Base-by-base conservation (phyloP, 2,329 filamentous ascomycete species). In the Aspergillus neoniger region DNA sequence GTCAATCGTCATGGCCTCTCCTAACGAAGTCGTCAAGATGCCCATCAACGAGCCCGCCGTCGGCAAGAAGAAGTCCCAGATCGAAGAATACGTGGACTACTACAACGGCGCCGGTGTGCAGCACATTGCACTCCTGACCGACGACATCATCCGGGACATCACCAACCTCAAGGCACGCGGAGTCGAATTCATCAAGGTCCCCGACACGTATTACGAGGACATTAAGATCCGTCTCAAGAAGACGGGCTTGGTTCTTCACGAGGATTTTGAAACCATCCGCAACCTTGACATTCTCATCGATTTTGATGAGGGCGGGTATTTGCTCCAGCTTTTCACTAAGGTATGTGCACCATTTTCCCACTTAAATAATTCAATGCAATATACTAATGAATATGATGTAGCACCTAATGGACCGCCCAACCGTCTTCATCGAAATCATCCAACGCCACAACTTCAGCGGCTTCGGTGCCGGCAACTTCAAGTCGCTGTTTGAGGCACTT, bases 401-500 rank as follows among this genome's bases (percentile, higher is more conserved):
- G 86, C 94, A 94, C 65, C 77, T 97, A 67, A 91, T 96, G 89
- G 93, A 97, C 77, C 88, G 94, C 12, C 94, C 94, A 23, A 97
- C 94, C 3, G 93, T 97, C 28, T 97, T 97, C 74, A 87, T 97
- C 65, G 94, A 97, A 84, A 96, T 97, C 69, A 97, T 97, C 70
- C 92, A 97, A 82, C 82, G 93, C 59, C 89, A 96, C 69, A 88
- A 92, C 65, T 97, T 97, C 75, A 88, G 90, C 32, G 94, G 94
- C 0, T 97, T 97, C 69, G 93, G 94, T 4, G 94, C 93, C 0
- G 94, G 94, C 1, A 98, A 97, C 77, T 97, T 97, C 81, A 96
- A 92, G 86, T 92, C 89, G 63, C 72, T 97, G 69, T 97, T 97
- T 71, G 93, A 97, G 82, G 93, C 94, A 2, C 96, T 97, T 75